A percentile compares a stretch with the other conserved stretches of the same genome.
These are phyloP conservation scores for Toxicodendron radicans DNA, from an alignment of 345 rosid genomes.

Conservation along the genomic window DNA sequence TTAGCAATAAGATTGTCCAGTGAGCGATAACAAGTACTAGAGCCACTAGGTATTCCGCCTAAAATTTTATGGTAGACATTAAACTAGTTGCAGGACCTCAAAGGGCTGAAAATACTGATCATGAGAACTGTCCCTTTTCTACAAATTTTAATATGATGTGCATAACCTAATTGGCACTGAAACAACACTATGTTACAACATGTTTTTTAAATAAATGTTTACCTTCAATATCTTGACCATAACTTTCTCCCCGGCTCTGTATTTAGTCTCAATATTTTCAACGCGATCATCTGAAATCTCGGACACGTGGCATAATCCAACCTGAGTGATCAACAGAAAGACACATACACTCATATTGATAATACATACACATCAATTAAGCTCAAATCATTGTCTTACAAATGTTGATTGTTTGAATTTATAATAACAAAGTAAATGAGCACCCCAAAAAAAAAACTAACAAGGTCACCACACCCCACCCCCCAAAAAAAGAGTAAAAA, in stretches of 20 bases:
- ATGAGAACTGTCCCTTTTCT: not conserved
- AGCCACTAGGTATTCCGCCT: not conserved
- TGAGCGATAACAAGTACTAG: not conserved
- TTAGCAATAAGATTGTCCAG: not conserved
- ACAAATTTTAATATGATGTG: not conserved
- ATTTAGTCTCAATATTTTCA: constrained; percentile 54
- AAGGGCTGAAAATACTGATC: not conserved
- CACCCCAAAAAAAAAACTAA: not conserved
- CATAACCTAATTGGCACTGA: not conserved
- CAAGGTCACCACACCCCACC: too few relatives aligned
- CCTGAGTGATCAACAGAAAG: constrained; percentile 44
- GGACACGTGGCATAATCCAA: constrained; percentile 88
- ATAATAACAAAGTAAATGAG: constrained; percentile 8
- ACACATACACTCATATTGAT: not conserved
- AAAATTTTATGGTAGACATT: not conserved
- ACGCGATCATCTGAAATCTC: constrained; percentile 70
- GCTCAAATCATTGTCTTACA: not conserved
- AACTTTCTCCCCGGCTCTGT: constrained; percentile 76
- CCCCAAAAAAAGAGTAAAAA: too few relatives aligned
- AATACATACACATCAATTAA: not conserved
- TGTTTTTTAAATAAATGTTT: constrained; percentile 4
- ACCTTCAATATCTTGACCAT: constrained; percentile 87
- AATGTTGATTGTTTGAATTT: not conserved
- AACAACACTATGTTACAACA: not conserved
- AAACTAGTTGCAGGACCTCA: not conserved